Base-by-base conservation (phyloP, 2,329 filamentous ascomycete species). In the Alternaria tenuissima region DNA sequence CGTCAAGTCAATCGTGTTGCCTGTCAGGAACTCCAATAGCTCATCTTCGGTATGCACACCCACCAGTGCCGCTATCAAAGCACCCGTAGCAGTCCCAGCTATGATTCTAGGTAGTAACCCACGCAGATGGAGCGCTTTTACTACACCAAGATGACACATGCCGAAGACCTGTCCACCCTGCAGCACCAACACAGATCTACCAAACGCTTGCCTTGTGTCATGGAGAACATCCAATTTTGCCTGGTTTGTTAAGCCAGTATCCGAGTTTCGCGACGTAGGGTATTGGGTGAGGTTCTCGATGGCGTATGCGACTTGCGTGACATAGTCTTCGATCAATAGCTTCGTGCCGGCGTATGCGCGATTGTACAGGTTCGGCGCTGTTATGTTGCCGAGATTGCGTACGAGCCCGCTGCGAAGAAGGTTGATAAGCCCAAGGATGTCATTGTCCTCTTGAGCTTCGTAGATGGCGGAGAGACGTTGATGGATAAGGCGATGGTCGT, bases 121-220 rank as follows among this genome's bases (percentile, higher is more conserved):
- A 28, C 91, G 87, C 36, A 93, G 80, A 78, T 94, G 92, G 41
- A 97, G 81, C 2, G 93, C 93, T 75, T 94, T 96, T 39, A 96
- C 91, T 6, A 97, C 93, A 7, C 94, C 94, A 5, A 97, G 78
- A 78, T 97, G 94, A 70, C 92, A 97, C 9, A 97, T 81, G 2
- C 94, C 94, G 71, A 97, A 97, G 59, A 96, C 94, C 42, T 93
- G 91, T 14, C 94, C 94, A 48, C 94, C 94, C 76, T 97, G 93
- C 1, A 97, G 80, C 5, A 97, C 90, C 24, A 97, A 84, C 1
- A 91, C 93, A 57, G 90, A 95, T 65, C 93, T 86, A 9, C 94
- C 94, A 79, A 96, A 96, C 0, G 93, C 92, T 76, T 95, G 92
- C 11, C 94, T 86, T 9, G 93, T 93, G 78, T 96, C 92, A 70